Evolutionary conservation across 2,329 filamentous ascomycete genomes (phyloP).

Genomic region (Diaporthe citrichinensis): DNA sequence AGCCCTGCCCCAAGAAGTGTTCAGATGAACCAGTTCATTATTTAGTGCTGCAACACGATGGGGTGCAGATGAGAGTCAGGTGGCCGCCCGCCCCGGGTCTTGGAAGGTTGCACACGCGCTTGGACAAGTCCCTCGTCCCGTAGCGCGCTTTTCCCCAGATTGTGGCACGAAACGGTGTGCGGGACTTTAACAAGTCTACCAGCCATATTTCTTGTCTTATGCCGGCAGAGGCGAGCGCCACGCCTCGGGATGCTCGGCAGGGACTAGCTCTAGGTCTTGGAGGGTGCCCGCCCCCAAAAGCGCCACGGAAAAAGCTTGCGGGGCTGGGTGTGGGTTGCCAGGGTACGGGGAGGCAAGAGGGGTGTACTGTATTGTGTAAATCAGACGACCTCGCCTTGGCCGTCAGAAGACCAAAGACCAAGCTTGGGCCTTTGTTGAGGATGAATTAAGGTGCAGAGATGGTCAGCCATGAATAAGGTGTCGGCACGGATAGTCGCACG

Average conservation of each 20-base stretch:
- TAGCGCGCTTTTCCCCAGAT: slow-evolving; percentile 16
- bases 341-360: background rate
- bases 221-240: slow-evolving; percentile 24
- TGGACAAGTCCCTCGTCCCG: background rate
- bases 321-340: background rate
- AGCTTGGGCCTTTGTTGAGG: background rate
- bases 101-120: slow-evolving; percentile 20
- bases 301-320: background rate
- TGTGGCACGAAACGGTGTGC: slow-evolving; percentile 9
- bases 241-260: slow-evolving; percentile 28
- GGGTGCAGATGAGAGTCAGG: background rate
- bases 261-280: slow-evolving; percentile 1
- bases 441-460: background rate
- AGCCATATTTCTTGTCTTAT: slow-evolving; percentile 25
- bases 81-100: background rate
- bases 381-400: slow-evolving; percentile 23
- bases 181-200: background rate
- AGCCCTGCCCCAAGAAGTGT: background rate
- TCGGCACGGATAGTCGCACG: background rate
- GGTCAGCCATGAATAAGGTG: slow-evolving; percentile 9
- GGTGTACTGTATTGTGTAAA: background rate
- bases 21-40: slow-evolving; percentile 24
- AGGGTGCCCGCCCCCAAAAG: background rate
- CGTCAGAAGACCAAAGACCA: background rate
- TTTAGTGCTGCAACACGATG: slow-evolving; percentile 5